Percentiles rank a stretch among this genome's conserved stretches.
Conservation (phyloP, 768 basidiomycete genomes). For the Baorangia bicolor region DNA sequence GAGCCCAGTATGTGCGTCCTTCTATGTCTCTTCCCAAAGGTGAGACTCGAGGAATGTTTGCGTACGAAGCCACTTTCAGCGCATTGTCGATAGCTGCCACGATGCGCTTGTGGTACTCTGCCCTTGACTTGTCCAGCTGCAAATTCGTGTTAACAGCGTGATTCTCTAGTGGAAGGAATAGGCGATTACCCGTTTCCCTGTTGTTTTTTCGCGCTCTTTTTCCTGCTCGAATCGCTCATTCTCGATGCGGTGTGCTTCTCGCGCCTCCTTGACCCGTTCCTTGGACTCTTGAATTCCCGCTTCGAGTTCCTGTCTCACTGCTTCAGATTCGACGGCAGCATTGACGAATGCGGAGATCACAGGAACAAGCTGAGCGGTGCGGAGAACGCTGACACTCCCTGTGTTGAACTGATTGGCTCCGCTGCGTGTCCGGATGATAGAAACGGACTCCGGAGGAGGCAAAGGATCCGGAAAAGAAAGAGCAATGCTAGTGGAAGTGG, state of each 20-base stretch:
- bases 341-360: slow-evolving; percentile 61
- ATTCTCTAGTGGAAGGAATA: background rate
- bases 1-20: slow-evolving; percentile 65
- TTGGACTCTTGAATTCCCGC: slow-evolving; percentile 53
- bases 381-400: slow-evolving; percentile 35
- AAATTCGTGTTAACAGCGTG: slow-evolving; percentile 2
- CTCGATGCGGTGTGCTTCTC: slow-evolving; percentile 43
- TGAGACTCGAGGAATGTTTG: slow-evolving; percentile 52
- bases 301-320: slow-evolving; percentile 61
- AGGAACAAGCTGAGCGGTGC: slow-evolving; percentile 65
- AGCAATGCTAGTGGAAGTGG: slow-evolving; percentile 8
- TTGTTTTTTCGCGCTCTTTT: slow-evolving; percentile 58
- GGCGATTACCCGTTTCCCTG: slow-evolving; percentile 23
- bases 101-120: slow-evolving; percentile 48
- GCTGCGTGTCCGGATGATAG: slow-evolving; percentile 48
- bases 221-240: slow-evolving; percentile 30
- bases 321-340: slow-evolving; percentile 42
- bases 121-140: slow-evolving; percentile 44
- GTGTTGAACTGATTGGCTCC: slow-evolving; percentile 29
- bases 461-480: slow-evolving; percentile 57
- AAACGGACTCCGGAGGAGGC: slow-evolving; percentile 47
- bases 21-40: slow-evolving; percentile 69
- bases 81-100: slow-evolving; percentile 54
- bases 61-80: slow-evolving; percentile 45
- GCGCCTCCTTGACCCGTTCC: slow-evolving; percentile 49